Evolutionary conservation across 257 asterid species (phyloP), one percentile per base, ranked within the genome.

Genomic region (Salvia miltiorrhiza): DNA sequence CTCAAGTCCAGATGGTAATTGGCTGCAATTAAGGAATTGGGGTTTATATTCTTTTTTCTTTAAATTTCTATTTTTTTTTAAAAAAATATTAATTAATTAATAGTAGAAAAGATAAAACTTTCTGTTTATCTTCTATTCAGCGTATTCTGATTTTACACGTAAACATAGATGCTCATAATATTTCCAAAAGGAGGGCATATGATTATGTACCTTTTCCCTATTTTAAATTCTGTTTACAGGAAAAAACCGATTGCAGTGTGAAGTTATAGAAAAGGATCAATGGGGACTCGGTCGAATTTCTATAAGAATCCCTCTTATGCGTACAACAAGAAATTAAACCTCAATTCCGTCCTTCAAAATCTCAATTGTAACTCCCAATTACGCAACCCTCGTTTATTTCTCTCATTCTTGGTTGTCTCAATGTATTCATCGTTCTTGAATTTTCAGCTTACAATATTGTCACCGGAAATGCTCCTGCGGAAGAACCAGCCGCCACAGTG

Each of bases 321-420:
- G 2, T 91, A 91, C 82, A 91, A 88, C 73, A 89, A 85, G 72
- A 87, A 85, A 28, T 72, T 84, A 55, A 87, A 83, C 82, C 93
- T 89, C 61, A 82, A 84, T 67, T 91, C 95, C 32, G 96, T 75
- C 35, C 84, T 88, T 75, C 96, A 84, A 81, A 88, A 91, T 79
- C 96, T 91, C 69, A 62, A 70, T 12, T 81, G 96, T 91, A 78
- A 52, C 66, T 20, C 24, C 16, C 57, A 9, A 35, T 54, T 43
- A 30, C 52, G 41, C 20, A 30, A 30, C 16, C 21, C 13, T 65
- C 19, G 5, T 7, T 12, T 33, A 9, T 35, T 53, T 43, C 48
- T 17, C 28, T 28, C 63, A 5, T 53, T 37, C 12, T 19, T 16
- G n/a, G 6, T 17, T 21, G 9, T 21, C 30, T 69, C 72, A 30